Conservation (phyloP, 306 rosid genomes). For the Mimosa bimucronata region DNA sequence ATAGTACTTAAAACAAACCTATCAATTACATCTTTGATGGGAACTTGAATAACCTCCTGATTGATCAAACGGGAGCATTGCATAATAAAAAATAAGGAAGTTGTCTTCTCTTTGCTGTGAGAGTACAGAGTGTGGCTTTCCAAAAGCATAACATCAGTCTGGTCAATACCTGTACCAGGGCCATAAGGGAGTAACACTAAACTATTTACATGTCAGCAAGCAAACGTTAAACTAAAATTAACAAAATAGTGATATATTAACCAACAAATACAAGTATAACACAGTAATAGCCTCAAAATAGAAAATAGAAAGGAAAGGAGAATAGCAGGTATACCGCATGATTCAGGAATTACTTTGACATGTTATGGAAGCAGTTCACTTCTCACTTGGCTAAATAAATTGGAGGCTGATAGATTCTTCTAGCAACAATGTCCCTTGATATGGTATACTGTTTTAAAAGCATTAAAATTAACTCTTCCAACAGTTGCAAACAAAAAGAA, state of each 20-base stretch:
- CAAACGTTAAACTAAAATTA: constrained; percentile 7
- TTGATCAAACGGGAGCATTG: constrained; percentile 48
- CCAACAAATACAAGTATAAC: constrained; percentile 27
- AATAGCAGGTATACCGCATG: background rate
- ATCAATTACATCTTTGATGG: constrained; percentile 58
- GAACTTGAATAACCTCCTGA: constrained; percentile 46
- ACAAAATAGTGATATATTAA: constrained; percentile 1
- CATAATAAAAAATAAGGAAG: constrained; percentile 66
- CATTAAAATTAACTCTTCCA: constrained; percentile 14
- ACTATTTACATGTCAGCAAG: constrained; percentile 33
- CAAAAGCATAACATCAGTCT: constrained; percentile 53
- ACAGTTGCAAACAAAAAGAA: constrained; percentile 25
- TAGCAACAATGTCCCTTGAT: constrained; percentile 4
- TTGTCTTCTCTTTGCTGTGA: constrained; percentile 64
- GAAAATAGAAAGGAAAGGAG: background rate
- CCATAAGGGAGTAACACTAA: constrained; percentile 38
- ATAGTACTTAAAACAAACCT: constrained; percentile 52
- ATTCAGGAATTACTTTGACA: background rate
- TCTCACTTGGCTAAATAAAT: constrained; percentile 18
- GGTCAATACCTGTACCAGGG: constrained; percentile 57
- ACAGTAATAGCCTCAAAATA: constrained; percentile 8
- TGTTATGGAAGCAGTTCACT: background rate
- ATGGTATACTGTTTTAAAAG: constrained; percentile 11
- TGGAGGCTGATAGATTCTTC: constrained; percentile 24
- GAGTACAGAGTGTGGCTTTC: constrained; percentile 71